These are phyloP conservation scores for Apiosordaria backusii DNA, from an alignment of 495 filamentous ascomycete genomes.

Conservation along the genomic window DNA sequence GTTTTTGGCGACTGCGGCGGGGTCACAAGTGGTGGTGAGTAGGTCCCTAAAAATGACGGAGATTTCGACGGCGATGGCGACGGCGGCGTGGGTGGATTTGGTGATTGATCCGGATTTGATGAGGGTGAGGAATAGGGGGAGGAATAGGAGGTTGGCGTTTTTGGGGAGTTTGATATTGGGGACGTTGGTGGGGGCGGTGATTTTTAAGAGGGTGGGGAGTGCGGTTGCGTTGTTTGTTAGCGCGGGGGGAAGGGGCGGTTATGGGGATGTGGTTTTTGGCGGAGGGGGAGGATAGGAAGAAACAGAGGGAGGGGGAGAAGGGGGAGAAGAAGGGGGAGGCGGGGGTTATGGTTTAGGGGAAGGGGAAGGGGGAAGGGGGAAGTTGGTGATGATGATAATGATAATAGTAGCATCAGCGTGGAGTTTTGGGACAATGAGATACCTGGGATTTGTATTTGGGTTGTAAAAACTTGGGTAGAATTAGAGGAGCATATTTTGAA, in stretches of 20 bases:
- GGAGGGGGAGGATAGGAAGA: conserved; percentile 25
- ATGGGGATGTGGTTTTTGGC: conserved; percentile 46
- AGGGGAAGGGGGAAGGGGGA: background rate
- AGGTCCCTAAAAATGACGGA: conserved; percentile 55
- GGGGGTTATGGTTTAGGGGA: background rate
- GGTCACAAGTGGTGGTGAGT: conserved; percentile 56
- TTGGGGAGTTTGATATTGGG: conserved; percentile 48
- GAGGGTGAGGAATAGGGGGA: conserved; percentile 41
- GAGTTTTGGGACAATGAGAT: background rate
- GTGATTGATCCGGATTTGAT: conserved; percentile 52
- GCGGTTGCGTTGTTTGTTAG: conserved; percentile 41
- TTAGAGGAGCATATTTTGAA: no score
- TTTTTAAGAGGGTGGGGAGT: conserved; percentile 42
- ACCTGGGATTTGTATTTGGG: background rate
- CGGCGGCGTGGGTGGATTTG: conserved; percentile 60
- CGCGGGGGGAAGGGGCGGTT: conserved; percentile 44
- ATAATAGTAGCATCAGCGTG: background rate
- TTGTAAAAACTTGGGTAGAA: background rate
- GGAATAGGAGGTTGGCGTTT: conserved; percentile 53
- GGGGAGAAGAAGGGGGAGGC: conserved; percentile 14
- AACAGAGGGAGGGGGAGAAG: conserved; percentile 22
- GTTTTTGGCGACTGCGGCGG: conserved; percentile 54
- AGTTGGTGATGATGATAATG: background rate
- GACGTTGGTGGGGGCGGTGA: conserved; percentile 51
- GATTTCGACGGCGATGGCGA: conserved; percentile 66